Evolutionary conservation across 2,329 filamentous ascomycete species (phyloP).

Genomic region (Pestalotiopsis sp.): DNA sequence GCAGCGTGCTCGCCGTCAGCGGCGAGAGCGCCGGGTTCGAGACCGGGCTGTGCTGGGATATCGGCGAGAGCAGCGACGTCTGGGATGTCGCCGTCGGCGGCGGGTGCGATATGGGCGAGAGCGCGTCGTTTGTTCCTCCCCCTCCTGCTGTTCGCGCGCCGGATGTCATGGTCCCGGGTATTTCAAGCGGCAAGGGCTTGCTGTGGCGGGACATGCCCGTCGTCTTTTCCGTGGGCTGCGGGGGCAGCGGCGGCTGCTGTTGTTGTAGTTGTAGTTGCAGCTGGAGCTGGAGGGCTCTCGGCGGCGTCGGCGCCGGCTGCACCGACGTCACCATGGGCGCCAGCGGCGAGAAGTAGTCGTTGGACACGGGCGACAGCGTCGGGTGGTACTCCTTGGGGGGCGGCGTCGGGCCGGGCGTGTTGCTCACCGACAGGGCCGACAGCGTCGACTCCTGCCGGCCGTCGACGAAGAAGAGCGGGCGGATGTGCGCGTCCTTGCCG

Average conservation of each 20-base stretch:
- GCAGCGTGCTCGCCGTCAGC: not conserved
- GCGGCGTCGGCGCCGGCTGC: not conserved
- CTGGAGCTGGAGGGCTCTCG: too few relatives aligned
- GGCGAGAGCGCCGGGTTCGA: not conserved
- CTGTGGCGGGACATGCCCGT: not conserved
- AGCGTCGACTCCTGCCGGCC: not conserved
- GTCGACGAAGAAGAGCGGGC: not conserved
- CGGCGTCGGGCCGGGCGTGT: not conserved
- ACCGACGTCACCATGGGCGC: not conserved
- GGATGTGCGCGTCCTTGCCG: not conserved
- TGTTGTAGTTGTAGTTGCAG: not conserved
- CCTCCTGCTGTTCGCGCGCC: not conserved
- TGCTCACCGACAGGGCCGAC: not conserved
- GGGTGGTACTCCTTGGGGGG: slow-evolving; percentile 6
- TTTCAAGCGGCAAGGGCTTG: not conserved
- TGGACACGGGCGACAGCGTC: slow-evolving; percentile 1
- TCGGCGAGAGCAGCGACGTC: not conserved
- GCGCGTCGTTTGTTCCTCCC: not conserved
- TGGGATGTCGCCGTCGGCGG: not conserved
- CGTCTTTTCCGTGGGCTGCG: not conserved
- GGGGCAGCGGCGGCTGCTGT: not conserved
- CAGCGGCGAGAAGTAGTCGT: slow-evolving; percentile 5
- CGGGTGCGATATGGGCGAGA: not conserved
- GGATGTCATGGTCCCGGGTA: not conserved
- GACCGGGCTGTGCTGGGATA: not conserved